Evolutionary conservation across 2,329 filamentous ascomycete species (phyloP), one percentile per base, ranked within the genome.

Genomic region (Thermochaetoides dissita): DNA sequence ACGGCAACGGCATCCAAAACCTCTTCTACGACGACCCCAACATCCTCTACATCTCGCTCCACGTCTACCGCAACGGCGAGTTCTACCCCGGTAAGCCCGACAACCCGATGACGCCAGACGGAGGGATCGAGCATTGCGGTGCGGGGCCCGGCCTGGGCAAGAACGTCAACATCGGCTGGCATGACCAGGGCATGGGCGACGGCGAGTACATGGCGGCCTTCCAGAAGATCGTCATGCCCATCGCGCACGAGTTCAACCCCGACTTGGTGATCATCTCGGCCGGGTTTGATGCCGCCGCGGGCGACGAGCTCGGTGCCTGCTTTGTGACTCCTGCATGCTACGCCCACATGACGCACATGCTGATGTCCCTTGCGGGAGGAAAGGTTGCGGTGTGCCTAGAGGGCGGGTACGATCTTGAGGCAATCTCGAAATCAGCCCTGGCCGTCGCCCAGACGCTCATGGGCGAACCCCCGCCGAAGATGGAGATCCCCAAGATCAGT

Each of bases 341-440:
- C 58, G 85, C 88, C 10, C 89, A 98, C 57, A 96, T 98, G 91
- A 96, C 91, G 10, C 87, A 95, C 57, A 95, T 96, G 89, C 74
- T 98, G 38, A 96, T 95, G 88, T 87, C 85, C 2, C 69, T 98
- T 12, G 89, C 91, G 1, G 72, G 79, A 36, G 91, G 91, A 29
- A 94, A 88, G 57, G 72, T 98, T 10, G 84, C 85, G 2, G 89
- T 95, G 7, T 95, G 88, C 57, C 70, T 98, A 2, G 91, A 98
- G 64, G 91, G 91, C 17, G 91, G 91, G 7, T 98, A 98, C 62
- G 96, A 96, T 54, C 75, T 98, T 24, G 69, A 78, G 38, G 91
- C 91, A 0, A 98, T 98, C 45, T 94, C 91, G 0, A 79, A 84
- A 44, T 96, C 91, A 5, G 88, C 91, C 1, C 71, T 95, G 5